Conservation (phyloP, 129 eudicot genomes). For the Oenanthe sinensis region DNA sequence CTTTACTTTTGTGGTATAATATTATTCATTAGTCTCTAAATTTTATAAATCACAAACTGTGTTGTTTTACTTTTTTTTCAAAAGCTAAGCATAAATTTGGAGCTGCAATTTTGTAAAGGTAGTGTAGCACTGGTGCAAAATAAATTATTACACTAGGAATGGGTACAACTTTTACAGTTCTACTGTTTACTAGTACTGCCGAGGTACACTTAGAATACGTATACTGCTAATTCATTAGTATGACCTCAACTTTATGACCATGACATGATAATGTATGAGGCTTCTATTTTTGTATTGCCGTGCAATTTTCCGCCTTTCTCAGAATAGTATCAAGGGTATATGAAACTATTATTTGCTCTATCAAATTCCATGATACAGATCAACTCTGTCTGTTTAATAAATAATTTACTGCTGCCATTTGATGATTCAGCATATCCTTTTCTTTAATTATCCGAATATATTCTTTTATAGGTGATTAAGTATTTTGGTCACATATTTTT, state of each 20-base stretch:
- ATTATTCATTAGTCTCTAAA: not conserved
- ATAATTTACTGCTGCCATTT: not conserved
- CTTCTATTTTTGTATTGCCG: not conserved
- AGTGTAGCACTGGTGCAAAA: not conserved
- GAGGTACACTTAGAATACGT: not conserved
- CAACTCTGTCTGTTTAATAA: not conserved
- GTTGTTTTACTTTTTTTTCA: not conserved
- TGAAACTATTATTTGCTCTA: not conserved
- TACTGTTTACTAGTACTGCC: not conserved
- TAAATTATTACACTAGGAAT: not conserved
- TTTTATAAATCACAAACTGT: not conserved
- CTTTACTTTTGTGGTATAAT: constrained; percentile 72
- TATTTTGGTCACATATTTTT: not conserved
- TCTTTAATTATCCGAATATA: not conserved
- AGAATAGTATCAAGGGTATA: not conserved
- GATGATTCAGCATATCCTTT: not conserved
- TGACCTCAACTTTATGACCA: not conserved
- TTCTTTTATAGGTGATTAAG: not conserved
- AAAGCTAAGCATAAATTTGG: not conserved
- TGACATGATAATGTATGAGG: not conserved
- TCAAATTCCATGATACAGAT: not conserved
- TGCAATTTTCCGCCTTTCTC: not conserved
- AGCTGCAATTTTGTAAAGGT: not conserved
- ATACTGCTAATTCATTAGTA: not conserved
- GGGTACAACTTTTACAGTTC: not conserved